Conservation (phyloP, 2,329 filamentous ascomycete genomes). For the Chaetomiaceae sp. region DNA sequence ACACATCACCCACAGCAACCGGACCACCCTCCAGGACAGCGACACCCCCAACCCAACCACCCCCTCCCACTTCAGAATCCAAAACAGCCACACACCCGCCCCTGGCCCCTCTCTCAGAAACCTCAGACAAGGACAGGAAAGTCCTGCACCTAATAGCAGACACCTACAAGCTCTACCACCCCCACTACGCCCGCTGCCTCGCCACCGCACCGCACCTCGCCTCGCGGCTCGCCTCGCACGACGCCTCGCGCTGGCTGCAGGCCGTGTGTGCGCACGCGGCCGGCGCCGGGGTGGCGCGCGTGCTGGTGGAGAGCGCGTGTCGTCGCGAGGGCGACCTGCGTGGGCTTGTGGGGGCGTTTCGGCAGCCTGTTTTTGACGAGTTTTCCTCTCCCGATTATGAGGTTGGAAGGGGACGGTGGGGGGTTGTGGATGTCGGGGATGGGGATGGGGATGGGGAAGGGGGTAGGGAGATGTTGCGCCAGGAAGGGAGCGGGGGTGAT, state of each 20-base stretch:
- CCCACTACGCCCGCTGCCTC: conserved; percentile 32
- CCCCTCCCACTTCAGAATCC: neutral
- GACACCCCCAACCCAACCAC: no score
- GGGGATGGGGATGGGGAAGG: no score
- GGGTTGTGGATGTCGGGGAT: no score
- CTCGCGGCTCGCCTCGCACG: conserved; percentile 34
- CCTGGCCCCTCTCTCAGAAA: no score
- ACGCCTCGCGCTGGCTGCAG: conserved; percentile 40
- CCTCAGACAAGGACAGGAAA: no score
- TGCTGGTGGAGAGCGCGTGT: conserved; percentile 41
- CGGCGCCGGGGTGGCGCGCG: conserved; percentile 26
- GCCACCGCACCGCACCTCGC: conserved; percentile 15
- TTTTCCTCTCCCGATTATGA: no score
- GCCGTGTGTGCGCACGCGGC: conserved; percentile 34
- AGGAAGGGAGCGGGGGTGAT: no score
- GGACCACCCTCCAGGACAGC: neutral
- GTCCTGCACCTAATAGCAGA: conserved; percentile 42
- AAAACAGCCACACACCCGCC: neutral
- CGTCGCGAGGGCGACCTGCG: conserved; percentile 32
- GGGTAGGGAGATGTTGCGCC: no score
- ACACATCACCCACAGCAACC: neutral
- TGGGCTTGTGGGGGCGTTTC: neutral
- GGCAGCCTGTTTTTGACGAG: no score
- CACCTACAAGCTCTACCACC: conserved; percentile 45
- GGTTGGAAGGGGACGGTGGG: no score